A percentile compares a stretch with the other conserved stretches of the same genome.
phyloP scores from a whole-genome alignment of 345 rosid species.

The Corchorus capsularis region DNA sequence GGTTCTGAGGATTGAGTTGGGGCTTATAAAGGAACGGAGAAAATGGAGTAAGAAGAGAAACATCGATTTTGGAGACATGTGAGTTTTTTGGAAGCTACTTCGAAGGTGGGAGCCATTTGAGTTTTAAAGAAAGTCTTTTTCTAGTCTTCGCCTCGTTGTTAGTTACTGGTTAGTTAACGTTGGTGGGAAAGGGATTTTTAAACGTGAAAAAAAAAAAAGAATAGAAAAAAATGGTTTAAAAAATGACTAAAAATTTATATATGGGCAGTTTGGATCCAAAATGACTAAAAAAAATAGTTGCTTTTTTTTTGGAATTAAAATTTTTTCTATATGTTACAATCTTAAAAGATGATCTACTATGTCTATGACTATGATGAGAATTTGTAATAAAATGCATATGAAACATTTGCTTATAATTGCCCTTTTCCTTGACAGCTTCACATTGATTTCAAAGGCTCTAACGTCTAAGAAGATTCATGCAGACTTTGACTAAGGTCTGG shows the following conservation, averaged over 20 bases:
- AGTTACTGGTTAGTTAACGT: too few species aligned
- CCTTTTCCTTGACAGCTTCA: background rate
- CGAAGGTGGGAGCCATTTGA: background rate
- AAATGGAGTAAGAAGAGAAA: background rate
- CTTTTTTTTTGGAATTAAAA: too few species aligned
- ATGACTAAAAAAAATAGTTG: too few species aligned
- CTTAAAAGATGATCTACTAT: background rate
- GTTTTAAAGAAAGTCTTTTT: too few species aligned
- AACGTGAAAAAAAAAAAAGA: too few species aligned
- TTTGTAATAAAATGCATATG: too few species aligned
- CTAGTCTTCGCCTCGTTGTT: background rate
- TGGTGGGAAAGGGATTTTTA: too few species aligned
- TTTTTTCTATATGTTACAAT: background rate
- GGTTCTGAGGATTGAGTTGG: slow-evolving; percentile 13
- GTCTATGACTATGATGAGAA: too few species aligned
- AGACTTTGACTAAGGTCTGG: background rate
- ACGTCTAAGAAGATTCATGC: background rate
- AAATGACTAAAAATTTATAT: too few species aligned
- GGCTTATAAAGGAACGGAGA: slow-evolving; percentile 32
- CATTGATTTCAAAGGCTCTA: background rate
- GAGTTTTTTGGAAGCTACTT: background rate
- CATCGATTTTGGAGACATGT: background rate
- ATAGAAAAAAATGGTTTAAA: too few species aligned
- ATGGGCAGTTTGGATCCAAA: too few species aligned
- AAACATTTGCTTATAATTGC: too few species aligned